Evolutionary conservation across 75 land plant species (phyloP).

Genomic region (Ceratopteris richardii): DNA sequence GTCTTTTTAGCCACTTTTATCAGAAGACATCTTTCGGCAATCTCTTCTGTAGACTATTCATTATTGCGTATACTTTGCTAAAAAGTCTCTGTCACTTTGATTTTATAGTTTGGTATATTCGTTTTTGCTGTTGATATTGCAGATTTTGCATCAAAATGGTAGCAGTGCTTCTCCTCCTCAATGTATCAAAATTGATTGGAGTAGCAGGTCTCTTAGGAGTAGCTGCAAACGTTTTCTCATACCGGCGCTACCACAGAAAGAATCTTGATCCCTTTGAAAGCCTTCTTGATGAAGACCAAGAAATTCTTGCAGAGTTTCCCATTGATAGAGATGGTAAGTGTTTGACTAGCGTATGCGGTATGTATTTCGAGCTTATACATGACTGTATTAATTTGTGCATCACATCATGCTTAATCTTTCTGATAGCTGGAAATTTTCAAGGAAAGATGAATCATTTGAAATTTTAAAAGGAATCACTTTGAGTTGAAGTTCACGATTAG

Average conservation of each 20-base stretch:
- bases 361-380: too few relatives aligned
- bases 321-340: constrained; percentile 25
- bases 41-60: too few relatives aligned
- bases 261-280: constrained; percentile 48
- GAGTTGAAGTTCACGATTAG: neutral
- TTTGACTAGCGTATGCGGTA: neutral
- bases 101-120: too few relatives aligned
- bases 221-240: constrained; percentile 71
- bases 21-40: too few relatives aligned
- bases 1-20: too few relatives aligned
- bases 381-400: neutral
- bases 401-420: neutral
- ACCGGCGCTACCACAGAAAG: constrained; percentile 45
- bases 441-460: neutral
- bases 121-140: too few relatives aligned
- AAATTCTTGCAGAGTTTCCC: constrained; percentile 64
- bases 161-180: constrained; percentile 25
- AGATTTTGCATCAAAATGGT: too few relatives aligned
- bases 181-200: constrained; percentile 75
- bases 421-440: neutral
- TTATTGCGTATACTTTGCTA: too few relatives aligned
- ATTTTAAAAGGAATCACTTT: neutral
- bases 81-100: too few relatives aligned
- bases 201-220: constrained; percentile 51
- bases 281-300: constrained; percentile 64